Base-by-base conservation (phyloP, 2,329 filamentous ascomycete species). In the Diaporthe amygdali region DNA sequence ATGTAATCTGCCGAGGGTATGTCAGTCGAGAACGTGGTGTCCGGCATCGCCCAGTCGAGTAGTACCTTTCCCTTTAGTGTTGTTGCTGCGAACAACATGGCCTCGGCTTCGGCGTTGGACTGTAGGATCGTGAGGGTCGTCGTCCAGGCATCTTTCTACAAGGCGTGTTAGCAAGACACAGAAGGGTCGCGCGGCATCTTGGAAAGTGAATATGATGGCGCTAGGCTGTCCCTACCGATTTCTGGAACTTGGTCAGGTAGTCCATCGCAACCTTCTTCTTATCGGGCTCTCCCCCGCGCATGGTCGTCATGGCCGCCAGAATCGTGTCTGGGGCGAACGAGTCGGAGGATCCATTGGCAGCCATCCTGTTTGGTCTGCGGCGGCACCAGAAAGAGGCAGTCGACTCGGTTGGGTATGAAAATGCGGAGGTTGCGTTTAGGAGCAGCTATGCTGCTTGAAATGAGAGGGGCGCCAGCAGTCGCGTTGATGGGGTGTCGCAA, bases 1-100 rank as follows among this genome's bases (percentile, higher is more conserved):
- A 99, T 75, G 95, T 95, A 77, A 99, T 98, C 96, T 99, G 75
- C 55, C 73, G 74, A 52, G 66, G 63, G 37, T 66, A 15, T 70
- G 52, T 73, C 55, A 73, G 72, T 54, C 55, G 71, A 66, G 55
- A 14, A 27, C 44, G 64, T 72, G 51, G 63, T 32, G 44, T 61
- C 74, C 39, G 27, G 46, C 74, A 68, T 74, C 61, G 22, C 67
- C 47, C 25, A 14, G 66, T 63, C 71, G 54, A n/a, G 22, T 20
- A 41, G 55, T 86, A 98, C 96, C 92, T 99, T 99, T 87, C 96
- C 96, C 85, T 97, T 97, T 79, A 99, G 86, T 66, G 96, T 99
- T 56, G 96, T 98, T 71, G 96, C 96, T 56, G 96, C 96, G 82
- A 99, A 99, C 72, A 99, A 87, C 81, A 96, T 96, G 32, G 94